Evolutionary conservation across 257 asterid species (phyloP).

Genomic region (Solanum chiquidenum): DNA sequence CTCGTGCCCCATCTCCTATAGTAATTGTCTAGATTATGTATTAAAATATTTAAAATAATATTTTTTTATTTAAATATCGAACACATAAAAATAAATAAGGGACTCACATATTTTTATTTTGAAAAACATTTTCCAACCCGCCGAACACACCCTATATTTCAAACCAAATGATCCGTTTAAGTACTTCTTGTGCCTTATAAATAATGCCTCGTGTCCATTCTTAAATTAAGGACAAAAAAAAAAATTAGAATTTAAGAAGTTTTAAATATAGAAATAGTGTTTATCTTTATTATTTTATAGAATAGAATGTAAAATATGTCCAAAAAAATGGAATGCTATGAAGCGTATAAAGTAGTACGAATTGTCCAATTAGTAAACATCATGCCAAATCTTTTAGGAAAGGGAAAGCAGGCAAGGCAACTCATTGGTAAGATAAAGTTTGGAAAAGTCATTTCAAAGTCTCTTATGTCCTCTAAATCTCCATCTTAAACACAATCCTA

Average conservation of each 20-base stretch:
- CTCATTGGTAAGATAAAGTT: neutral
- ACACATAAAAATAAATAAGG: neutral
- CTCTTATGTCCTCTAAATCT: neutral
- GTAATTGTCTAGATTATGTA: neutral
- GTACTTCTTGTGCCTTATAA: neutral
- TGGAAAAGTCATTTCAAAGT: neutral
- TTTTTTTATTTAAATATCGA: neutral
- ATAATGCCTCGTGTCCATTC: neutral
- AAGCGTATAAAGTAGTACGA: neutral
- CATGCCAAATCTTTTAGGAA: neutral
- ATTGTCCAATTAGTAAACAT: neutral
- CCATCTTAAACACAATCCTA: neutral
- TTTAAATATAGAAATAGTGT: neutral
- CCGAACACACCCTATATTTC: neutral
- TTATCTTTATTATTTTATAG: neutral
- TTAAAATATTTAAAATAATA: neutral
- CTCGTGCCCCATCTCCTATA: accelerated
- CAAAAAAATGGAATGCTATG: neutral
- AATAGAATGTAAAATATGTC: neutral
- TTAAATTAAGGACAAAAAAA: neutral
- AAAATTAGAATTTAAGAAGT: neutral
- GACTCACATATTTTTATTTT: neutral
- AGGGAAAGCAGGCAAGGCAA: neutral
- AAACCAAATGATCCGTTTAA: neutral
- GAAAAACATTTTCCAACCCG: neutral